phyloP scores from a whole-genome alignment of 2,329 filamentous ascomycete genomes.

The Sporothrix brasiliensis region DNA sequence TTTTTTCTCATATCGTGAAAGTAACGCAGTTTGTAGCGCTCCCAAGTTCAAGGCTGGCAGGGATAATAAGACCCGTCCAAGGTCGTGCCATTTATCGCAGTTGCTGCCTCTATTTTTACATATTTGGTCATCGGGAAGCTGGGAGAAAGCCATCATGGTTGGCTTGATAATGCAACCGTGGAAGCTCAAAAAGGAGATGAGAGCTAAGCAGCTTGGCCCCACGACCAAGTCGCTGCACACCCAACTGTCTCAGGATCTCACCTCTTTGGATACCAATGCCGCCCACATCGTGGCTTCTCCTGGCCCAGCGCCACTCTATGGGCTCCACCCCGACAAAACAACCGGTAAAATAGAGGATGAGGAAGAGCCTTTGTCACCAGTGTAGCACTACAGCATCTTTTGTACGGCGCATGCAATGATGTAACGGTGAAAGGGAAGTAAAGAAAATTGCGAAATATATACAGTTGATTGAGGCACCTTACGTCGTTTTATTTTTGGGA shows the following conservation, averaged over 20 bases:
- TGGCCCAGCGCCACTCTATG: too few relatives aligned
- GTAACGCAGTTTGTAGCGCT: too few relatives aligned
- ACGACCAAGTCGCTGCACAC: background rate
- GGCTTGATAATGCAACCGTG: conserved; percentile 8
- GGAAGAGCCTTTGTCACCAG: background rate
- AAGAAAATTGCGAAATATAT: background rate
- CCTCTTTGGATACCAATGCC: background rate
- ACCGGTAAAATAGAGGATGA: background rate
- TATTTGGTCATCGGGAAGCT: background rate
- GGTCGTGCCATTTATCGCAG: background rate
- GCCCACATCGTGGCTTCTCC: background rate
- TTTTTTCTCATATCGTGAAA: too few relatives aligned
- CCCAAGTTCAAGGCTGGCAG: background rate
- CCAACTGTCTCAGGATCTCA: background rate
- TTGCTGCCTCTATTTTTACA: background rate
- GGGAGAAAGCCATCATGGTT: background rate
- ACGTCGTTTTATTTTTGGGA: background rate
- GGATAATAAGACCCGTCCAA: background rate
- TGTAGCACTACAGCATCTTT: background rate
- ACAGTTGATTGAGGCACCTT: background rate
- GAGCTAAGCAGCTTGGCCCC: background rate
- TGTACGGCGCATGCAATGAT: background rate
- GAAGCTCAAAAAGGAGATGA: background rate
- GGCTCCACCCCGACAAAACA: background rate
- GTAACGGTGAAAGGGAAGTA: background rate